Evolutionary conservation across 1,284 basidiomycete species (phyloP), one percentile per base, ranked within the genome.

Genomic region (Xanthoconium separans): DNA sequence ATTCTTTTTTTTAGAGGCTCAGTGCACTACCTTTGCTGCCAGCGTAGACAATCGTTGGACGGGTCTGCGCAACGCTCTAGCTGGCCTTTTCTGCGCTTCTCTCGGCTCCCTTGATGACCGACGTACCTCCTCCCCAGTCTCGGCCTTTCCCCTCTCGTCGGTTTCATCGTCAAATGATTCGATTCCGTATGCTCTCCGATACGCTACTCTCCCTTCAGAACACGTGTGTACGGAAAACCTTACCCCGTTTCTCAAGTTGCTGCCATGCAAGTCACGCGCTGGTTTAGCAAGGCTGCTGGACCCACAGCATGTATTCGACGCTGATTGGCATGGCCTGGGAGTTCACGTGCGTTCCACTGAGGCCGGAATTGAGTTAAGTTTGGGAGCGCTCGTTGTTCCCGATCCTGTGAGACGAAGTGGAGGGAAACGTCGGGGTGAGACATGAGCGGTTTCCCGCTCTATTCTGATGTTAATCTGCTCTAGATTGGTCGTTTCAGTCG

Each of bases 161-260:
- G 27, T 42, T 2, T 49, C 44, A 1, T 44, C 52, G 27, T n/a
- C 37, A 6, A 36, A 40, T 13, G 24, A 48, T 15, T 41, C 56
- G 8, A 33, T 52, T 37, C 54, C 59, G 22, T 68, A 89, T 58
- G 73, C 77, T 49, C 75, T 91, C 31, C 83, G 87, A 45, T 89
- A 94, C 61, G 91, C 88, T 0, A 83, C 85, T 18, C 79, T 91
- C 11, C 89, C 90, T 5, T 91, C 85, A 8, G 90, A 94, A 65
- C 79, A 87, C 58, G 89, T 97, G 16, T 99, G 96, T 69, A 99
- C 96, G 3, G 97, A 99, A 68, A 98, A 98, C 70, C 75, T 99
- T 7, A 96, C 95, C 0, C 96, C 97, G 0, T 95, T 98, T 72
- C 80, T 98, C 53, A 94, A 95, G 65, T 84, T 98, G 7, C 76